Evolutionary conservation across 192 early-diverging fungal genomes (phyloP).

Genomic region (Umbelopsis sp.): DNA sequence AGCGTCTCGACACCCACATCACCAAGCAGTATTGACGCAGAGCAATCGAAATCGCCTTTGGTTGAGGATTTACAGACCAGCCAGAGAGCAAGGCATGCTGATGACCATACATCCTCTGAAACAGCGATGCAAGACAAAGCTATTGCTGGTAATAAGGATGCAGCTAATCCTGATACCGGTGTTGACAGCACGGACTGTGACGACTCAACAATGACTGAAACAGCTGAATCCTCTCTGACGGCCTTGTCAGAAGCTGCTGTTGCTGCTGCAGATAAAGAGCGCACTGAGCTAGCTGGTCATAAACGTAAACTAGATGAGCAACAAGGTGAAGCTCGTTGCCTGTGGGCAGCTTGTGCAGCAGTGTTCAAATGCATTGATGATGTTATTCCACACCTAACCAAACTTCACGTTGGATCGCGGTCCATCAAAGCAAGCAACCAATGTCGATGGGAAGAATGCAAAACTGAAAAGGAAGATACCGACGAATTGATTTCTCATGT

Average conservation of each 20-base stretch:
- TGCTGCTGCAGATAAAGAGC: background rate
- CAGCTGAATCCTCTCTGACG: background rate
- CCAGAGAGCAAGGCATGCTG: too few species aligned
- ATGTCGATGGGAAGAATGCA: slow-evolving; percentile 69
- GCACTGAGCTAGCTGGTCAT: background rate
- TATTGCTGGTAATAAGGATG: too few species aligned
- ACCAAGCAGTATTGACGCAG: background rate
- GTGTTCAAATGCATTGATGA: slow-evolving; percentile 54
- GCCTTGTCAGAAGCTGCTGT: background rate
- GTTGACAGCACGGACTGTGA: background rate
- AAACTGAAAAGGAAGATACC: slow-evolving; percentile 48
- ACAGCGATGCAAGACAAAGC: too few species aligned
- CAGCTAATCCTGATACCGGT: too few species aligned
- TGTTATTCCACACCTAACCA: slow-evolving; percentile 54
- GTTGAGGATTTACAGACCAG: too few species aligned
- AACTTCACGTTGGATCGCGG: slow-evolving; percentile 42
- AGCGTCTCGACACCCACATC: background rate
- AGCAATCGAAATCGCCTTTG: background rate
- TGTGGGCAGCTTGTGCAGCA: slow-evolving; percentile 55
- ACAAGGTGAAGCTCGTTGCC: slow-evolving; percentile 34
- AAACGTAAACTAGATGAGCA: background rate
- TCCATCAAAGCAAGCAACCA: slow-evolving; percentile 34
- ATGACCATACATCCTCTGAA: too few species aligned
- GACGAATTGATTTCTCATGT: slow-evolving; percentile 65
- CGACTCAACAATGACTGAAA: background rate